Percentiles rank a stretch among this genome's conserved stretches.
phyloP scores from a whole-genome alignment of 2,329 filamentous ascomycete species.

The Colletotrichum truncatum region DNA sequence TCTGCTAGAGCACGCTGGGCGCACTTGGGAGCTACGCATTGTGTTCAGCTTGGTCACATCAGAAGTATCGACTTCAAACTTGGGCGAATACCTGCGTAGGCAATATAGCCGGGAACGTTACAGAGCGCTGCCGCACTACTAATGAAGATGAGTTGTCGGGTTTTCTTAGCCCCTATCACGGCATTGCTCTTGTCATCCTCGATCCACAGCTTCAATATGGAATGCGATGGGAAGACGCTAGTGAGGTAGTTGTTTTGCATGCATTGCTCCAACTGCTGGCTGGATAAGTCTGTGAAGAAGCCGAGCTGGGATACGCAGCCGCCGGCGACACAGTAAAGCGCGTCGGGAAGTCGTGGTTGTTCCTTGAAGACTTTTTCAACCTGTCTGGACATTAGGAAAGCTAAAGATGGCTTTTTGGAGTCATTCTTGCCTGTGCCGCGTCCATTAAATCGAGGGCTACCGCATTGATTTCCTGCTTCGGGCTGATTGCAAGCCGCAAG shows the following conservation, averaged over 20 bases:
- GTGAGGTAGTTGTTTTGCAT: conserved; percentile 39
- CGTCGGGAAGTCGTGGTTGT: conserved; percentile 34
- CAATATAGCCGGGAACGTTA: conserved; percentile 36
- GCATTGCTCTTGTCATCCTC: conserved; percentile 31
- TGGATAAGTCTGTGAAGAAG: conserved; percentile 35
- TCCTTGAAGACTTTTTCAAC: conserved; percentile 5
- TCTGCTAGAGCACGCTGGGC: conserved; percentile 36
- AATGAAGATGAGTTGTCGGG: conserved; percentile 36
- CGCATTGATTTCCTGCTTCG: not conserved
- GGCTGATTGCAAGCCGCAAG: not conserved
- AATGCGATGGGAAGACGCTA: conserved; percentile 32
- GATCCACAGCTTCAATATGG: conserved; percentile 34
- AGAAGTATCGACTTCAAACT: not conserved
- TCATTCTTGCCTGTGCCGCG: not conserved
- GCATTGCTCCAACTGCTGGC: conserved; percentile 35
- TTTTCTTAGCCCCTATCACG: not conserved
- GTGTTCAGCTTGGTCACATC: not conserved
- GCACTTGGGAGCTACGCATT: conserved; percentile 31
- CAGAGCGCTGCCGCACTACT: conserved; percentile 36
- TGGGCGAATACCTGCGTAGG: conserved; percentile 32
- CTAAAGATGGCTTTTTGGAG: not conserved
- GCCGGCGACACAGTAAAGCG: conserved; percentile 38
- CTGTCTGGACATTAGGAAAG: not conserved
- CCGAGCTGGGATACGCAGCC: conserved; percentile 35
- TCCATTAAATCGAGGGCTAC: not conserved